Evolutionary conservation across 768 basidiomycete species (phyloP).

Genomic region (Lentinus brumalis): DNA sequence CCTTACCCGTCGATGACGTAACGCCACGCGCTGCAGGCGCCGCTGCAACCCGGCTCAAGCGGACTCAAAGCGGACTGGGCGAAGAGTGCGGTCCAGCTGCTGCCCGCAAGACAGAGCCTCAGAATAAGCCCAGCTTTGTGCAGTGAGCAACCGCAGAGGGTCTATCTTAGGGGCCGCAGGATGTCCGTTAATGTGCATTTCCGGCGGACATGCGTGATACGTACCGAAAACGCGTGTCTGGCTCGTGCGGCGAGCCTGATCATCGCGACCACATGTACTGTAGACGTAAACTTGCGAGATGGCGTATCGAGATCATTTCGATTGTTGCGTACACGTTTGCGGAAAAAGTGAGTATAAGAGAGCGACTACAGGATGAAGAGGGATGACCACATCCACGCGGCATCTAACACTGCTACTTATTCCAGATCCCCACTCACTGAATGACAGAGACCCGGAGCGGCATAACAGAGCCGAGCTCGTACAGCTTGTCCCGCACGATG

Average conservation of each 20-base stretch:
- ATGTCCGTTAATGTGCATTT: neutral
- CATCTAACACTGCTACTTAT: too few species aligned
- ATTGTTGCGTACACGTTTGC: too few species aligned
- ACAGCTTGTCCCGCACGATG: constrained; percentile 30
- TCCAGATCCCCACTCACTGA: neutral
- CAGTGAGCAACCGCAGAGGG: too few species aligned
- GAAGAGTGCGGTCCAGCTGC: too few species aligned
- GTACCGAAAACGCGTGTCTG: neutral
- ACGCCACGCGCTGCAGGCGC: constrained; percentile 20
- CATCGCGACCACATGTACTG: neutral
- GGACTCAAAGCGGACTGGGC: too few species aligned
- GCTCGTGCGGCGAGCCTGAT: too few species aligned
- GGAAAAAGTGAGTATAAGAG: too few species aligned
- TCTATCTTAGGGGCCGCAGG: neutral
- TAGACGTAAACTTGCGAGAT: too few species aligned
- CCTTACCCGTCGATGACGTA: constrained; percentile 1
- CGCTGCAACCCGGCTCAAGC: too few species aligned
- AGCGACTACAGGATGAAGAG: too few species aligned
- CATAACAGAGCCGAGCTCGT: constrained; percentile 28
- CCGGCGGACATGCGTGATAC: constrained; percentile 2
- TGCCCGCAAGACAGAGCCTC: neutral
- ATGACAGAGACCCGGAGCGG: constrained; percentile 28
- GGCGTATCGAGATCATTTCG: too few species aligned
- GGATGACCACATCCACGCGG: too few species aligned
- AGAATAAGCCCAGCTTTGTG: constrained; percentile 38